A percentile compares a stretch with the other conserved stretches of the same genome.
Evolutionary conservation across 371 early-diverging fungal species (phyloP).

Genomic region (Chytridiales sp.): DNA sequence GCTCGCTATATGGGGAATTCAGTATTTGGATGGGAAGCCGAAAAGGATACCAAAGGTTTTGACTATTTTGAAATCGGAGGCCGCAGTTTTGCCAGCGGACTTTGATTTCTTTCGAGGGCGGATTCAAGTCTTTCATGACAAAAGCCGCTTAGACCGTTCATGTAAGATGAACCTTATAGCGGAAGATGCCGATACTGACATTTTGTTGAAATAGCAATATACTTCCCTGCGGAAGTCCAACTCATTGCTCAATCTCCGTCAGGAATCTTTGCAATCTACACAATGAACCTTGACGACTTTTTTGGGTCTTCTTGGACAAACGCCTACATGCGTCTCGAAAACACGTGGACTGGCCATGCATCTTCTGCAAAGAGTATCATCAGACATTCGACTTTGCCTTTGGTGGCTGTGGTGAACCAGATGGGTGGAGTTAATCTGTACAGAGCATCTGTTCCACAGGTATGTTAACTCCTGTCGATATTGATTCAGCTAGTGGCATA

Average conservation of each 20-base stretch:
- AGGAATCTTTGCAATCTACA: conserved; percentile 66
- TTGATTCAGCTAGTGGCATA: no score
- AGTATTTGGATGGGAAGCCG: conserved; percentile 64
- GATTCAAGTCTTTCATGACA: conserved; percentile 44
- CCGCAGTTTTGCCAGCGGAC: conserved; percentile 57
- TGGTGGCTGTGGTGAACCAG: conserved; percentile 17
- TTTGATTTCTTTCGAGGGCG: conserved; percentile 59
- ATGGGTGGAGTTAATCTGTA: conserved; percentile 23
- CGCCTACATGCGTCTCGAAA: conserved; percentile 59
- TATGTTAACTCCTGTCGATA: background rate
- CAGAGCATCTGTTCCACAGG: conserved; percentile 12
- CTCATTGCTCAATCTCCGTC: conserved; percentile 61
- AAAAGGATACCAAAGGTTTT: conserved; percentile 66
- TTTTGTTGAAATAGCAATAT: conserved; percentile 48
- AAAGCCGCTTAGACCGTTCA: background rate
- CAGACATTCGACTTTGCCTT: conserved; percentile 32
- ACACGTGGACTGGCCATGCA: conserved; percentile 71
- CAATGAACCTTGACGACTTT: conserved; percentile 74
- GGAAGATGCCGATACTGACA: background rate
- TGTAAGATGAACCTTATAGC: conserved; percentile 1
- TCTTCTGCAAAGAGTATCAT: conserved; percentile 43
- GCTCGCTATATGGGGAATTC: conserved; percentile 77
- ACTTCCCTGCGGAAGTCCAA: conserved; percentile 68
- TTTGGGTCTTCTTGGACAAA: conserved; percentile 63
- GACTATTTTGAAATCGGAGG: conserved; percentile 65